phyloP scores from a whole-genome alignment of 352 stramenopile genomes.

The Pythium folliculosum region DNA sequence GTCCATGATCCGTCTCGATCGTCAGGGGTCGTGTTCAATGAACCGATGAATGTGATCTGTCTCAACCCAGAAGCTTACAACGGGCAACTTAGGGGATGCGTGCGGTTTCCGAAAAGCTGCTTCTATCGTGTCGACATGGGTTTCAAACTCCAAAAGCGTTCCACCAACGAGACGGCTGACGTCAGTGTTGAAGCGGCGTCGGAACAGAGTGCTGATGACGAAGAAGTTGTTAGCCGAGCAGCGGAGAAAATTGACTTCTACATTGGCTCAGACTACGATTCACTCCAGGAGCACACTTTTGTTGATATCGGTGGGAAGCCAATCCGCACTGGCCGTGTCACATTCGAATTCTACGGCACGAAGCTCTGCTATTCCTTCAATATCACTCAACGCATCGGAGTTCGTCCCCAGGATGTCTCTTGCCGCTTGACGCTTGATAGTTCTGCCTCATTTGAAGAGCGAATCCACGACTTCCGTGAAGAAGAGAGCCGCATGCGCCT shows the following conservation, averaged over 20 bases:
- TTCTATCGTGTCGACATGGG: slow-evolving; percentile 46
- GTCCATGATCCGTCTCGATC: slow-evolving; percentile 42
- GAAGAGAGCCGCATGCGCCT: slow-evolving; percentile 49
- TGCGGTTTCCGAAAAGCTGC: slow-evolving; percentile 59
- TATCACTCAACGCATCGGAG: slow-evolving; percentile 31
- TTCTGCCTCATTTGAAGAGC: slow-evolving; percentile 43
- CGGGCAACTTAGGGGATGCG: slow-evolving; percentile 20
- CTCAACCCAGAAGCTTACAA: slow-evolving; percentile 16
- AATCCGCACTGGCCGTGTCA: slow-evolving; percentile 31
- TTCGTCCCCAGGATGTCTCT: slow-evolving; percentile 5
- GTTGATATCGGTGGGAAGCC: slow-evolving; percentile 40
- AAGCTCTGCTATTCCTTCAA: slow-evolving; percentile 69
- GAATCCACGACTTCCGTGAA: slow-evolving; percentile 63
- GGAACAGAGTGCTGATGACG: no score
- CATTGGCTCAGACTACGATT: slow-evolving; percentile 60
- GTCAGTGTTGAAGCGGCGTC: no score
- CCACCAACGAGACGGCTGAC: no score
- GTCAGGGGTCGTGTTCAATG: slow-evolving; percentile 31
- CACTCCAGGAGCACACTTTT: slow-evolving; percentile 49
- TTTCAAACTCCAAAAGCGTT: slow-evolving; percentile 16
- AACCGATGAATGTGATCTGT: slow-evolving; percentile 27
- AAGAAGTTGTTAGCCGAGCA: slow-evolving; percentile 4
- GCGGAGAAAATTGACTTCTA: slow-evolving; percentile 41
- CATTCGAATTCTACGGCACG: slow-evolving; percentile 64
- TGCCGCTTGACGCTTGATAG: slow-evolving; percentile 24